Evolutionary conservation across 139 green algal species (phyloP), one percentile per base, ranked within the genome.

Genomic region (Chlamydomonas schloesseri): DNA sequence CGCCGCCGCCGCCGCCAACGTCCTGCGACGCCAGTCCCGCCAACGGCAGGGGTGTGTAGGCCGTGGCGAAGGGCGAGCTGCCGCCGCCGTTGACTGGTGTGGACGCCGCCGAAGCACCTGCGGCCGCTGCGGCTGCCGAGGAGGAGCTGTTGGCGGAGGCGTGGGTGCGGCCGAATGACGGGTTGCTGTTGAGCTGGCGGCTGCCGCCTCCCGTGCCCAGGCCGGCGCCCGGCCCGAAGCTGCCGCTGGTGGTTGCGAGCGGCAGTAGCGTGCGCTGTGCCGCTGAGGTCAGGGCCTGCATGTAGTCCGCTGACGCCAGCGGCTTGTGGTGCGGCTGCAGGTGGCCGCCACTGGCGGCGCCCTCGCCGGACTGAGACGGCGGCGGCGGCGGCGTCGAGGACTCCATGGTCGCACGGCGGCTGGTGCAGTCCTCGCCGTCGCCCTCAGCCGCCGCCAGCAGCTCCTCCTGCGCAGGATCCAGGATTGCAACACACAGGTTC

Each of bases 211-310:
- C 21, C 2, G 20, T 2, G 8, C 8, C 55, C 20, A 62, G 6
- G 55, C 55, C 55, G 55, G 55, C 21, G 55, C 55, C 20, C 10
- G 55, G 6, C 23, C 73, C 46, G 28, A 68, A 24, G 73, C 73
- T 47, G 73, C 50, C 21, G 73, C 50, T 67, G 50, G 50, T 60
- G 20, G 53, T 28, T 2, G 74, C 8, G n/a, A 53, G n/a, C 26
- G 57, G 75, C 75, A 71, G 75, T 13, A 82, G 34, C 8, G 75
- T 62, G 23, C 76, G 36, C 75, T 71, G 23, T 4, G 76, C 76
- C 3, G 76, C 76, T 10, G 60, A 83, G 13, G 29, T 2, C 17
- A 73, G n/a, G 20, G 76, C 76, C 62, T 58, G 53, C 33, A 37
- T 37, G 21, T 82, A 82, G n/a, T 82, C 75, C 0, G 75, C 33